Evolutionary conservation across 352 stramenopile species (phyloP), one percentile per base, ranked within the genome.

Genomic region (Heterotrichella gracilis): DNA sequence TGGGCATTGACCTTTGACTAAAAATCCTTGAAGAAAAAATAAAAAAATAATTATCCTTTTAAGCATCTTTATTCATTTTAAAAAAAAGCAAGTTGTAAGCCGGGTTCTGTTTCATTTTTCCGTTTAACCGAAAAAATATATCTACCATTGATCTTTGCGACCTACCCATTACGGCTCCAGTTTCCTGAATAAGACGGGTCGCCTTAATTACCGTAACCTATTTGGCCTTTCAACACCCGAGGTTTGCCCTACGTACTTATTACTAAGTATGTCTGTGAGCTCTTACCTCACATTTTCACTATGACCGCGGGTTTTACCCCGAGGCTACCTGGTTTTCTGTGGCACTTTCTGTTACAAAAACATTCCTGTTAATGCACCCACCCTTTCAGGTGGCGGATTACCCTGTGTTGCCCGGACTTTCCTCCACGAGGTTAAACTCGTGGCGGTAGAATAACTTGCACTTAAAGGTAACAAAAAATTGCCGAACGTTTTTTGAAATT

Each of bases 211-310:
- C 32, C 32, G 32, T n/a, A 53, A 53, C 32, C 32, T 53, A 53
- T 53, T 53, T 53, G 32, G 32, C 32, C 32, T 53, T 53, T 53
- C 32, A 53, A 53, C 32, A 53, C 32, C 32, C 9, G 32, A 53
- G 32, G 32, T 53, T 53, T 53, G n/a, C 32, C 32, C 32, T 17
- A 53, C n/a, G 32, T n/a, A 9, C 9, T 53, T n/a, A 53, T 53
- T n/a, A 53, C 32, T 53, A n/a, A 53, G 9, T 9, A n/a, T n/a
- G 32, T n/a, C n/a, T 53, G 32, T 53, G 32, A 53, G 32, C 32
- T 53, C 32, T 53, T 53, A 53, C 32, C 32, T 53, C 32, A 53
- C 32, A 53, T 53, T 53, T 53, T 53, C 32, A 53, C 32, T 53
- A 53, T 53, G 9, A 53, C 32, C 32, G 9, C n/a, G 32, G 32